Conservation (phyloP, 495 filamentous ascomycete species). For the Evernia prunastri region DNA sequence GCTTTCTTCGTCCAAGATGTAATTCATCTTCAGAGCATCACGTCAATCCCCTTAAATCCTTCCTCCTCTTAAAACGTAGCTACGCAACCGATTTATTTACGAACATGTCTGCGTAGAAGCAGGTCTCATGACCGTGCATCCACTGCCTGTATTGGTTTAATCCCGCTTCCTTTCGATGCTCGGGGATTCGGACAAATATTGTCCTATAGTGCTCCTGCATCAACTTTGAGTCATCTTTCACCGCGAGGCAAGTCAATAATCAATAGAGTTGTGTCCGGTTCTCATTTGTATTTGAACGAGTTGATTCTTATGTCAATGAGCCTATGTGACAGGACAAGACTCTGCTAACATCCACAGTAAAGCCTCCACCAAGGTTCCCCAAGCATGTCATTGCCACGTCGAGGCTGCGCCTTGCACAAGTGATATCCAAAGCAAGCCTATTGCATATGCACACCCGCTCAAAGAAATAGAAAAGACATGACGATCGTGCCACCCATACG, state of each 20-base stretch:
- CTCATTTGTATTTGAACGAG: not conserved
- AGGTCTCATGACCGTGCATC: not conserved
- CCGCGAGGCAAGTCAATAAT: not conserved
- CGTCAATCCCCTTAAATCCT: not conserved
- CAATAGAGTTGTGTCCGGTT: not conserved
- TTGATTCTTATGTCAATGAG: not conserved
- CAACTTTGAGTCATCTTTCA: not conserved
- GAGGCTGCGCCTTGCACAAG: not conserved
- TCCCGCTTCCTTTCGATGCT: not conserved
- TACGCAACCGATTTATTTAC: not conserved
- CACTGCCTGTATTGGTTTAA: not conserved
- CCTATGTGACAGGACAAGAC: not conserved
- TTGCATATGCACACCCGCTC: not conserved
- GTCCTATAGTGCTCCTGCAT: not conserved
- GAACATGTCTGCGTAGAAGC: too few species aligned
- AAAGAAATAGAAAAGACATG: constrained; percentile 7
- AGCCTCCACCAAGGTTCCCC: not conserved
- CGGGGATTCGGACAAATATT: not conserved
- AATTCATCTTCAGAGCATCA: not conserved
- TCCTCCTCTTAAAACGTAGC: not conserved
- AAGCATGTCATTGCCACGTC: not conserved
- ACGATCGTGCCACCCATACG: constrained; percentile 13
- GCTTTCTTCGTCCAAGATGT: not conserved
- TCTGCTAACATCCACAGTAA: not conserved
- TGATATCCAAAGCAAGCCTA: not conserved